phyloP scores from a whole-genome alignment of 2,329 filamentous ascomycete genomes.

The Aspergillus pseudonomiae region DNA sequence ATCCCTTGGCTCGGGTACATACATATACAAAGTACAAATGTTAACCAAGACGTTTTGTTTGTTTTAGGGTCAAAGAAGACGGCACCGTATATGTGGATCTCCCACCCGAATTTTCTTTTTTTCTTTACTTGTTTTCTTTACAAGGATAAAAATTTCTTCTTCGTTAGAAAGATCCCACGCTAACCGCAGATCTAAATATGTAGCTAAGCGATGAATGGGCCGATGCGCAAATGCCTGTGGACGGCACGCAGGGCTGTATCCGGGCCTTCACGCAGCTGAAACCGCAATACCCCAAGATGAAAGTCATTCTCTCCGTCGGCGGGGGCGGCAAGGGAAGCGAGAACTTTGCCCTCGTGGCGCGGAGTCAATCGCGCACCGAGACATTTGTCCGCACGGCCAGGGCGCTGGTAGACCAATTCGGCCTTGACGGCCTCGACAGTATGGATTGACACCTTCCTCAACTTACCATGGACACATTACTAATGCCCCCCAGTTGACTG shows the following conservation, averaged over 20 bases:
- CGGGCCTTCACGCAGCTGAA: slow-evolving; percentile 75
- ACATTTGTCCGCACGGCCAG: slow-evolving; percentile 71
- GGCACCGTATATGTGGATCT: slow-evolving; percentile 73
- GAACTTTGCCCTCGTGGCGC: slow-evolving; percentile 69
- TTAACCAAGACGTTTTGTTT: slow-evolving; percentile 27
- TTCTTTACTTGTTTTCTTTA: slow-evolving; percentile 26
- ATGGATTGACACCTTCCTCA: slow-evolving; percentile 31
- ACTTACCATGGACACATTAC: neutral
- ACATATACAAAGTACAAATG: slow-evolving; percentile 20
- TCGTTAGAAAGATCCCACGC: neutral
- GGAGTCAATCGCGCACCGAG: slow-evolving; percentile 61
- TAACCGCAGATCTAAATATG: slow-evolving; percentile 4
- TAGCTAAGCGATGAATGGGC: slow-evolving; percentile 81
- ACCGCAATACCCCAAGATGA: slow-evolving; percentile 68
- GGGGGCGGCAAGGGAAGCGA: slow-evolving; percentile 66
- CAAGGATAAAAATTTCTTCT: neutral
- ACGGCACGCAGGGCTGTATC: slow-evolving; percentile 71
- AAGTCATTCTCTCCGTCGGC: slow-evolving; percentile 77
- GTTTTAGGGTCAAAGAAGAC: slow-evolving; percentile 65
- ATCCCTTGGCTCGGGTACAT: neutral
- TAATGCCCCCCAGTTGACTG: slow-evolving; percentile 65
- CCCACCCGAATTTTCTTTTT: slow-evolving; percentile 11
- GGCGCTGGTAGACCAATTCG: slow-evolving; percentile 69
- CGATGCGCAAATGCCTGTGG: slow-evolving; percentile 71
- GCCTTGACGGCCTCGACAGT: slow-evolving; percentile 78